Evolutionary conservation across 2,329 filamentous ascomycete genomes (phyloP), one percentile per base, ranked within the genome.

Genomic region (Xylaria sp.): DNA sequence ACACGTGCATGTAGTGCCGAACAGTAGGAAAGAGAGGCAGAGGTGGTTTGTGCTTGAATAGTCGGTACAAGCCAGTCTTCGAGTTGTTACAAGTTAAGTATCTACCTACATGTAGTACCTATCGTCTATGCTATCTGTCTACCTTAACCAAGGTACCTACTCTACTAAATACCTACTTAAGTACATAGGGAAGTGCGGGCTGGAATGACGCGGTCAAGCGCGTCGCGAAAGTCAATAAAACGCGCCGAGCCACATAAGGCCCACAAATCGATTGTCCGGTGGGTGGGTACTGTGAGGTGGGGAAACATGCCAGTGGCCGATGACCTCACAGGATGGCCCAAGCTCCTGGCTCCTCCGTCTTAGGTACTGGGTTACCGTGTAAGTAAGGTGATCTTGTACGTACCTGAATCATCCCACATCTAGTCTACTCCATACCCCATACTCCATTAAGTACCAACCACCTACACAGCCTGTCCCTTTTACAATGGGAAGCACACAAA

Each of bases 201-300:
- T 57, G 33, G 47, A n/a, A 31, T 17, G 38, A 67, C 65, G 67
- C 65, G 68, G 36, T 63, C 31, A 38, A 51, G 53, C 62, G 64
- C 65, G 65, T 68, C 61, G 55, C 66, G 65, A 61, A 67, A 71
- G 55, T 69, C 66, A 74, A 74, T 74, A 71, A 69, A 69, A 67
- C 68, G 65, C 61, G 66, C 25, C 42, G 27, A 70, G 71, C 69
- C 69, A 73, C 70, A n/a, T n/a, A n/a, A 64, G 1, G 31, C 11
- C 22, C 36, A 53, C 49, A 15, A 2, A 22, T 20, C 2, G 53
- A 42, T n/a, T n/a, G n/a, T n/a, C n/a, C n/a, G n/a, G n/a, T 42
- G 1, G 39, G 39, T 42, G 17, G 4, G 13, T 42, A 42, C 17
- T 10, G n/a, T n/a, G n/a, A n/a, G n/a, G n/a, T n/a, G n/a, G n/a